Base-by-base conservation (phyloP, 75 land plant species). In the Adiantum capillusveneris region DNA sequence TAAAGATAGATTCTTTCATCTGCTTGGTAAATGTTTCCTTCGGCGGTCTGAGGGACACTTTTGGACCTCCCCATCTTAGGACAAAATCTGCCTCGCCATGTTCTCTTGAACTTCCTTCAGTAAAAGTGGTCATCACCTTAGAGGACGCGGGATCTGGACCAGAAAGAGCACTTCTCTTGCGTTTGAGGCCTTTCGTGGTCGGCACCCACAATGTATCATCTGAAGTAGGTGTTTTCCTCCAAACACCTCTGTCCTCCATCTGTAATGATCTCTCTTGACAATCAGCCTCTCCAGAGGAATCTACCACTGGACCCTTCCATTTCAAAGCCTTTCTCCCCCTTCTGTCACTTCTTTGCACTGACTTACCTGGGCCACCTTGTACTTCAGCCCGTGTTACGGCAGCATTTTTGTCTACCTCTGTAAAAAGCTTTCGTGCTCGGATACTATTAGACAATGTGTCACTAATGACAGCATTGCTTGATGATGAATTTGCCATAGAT, bases 301-400 rank as follows among this genome's bases (percentile, higher is more conserved):
- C 5, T 46, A 46, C 6, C 57, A 37, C 69, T 28, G 79, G 45
- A 58, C 56, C 60, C 53, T 66, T 79, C 65, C 74, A 57, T 62
- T 79, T 82, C 53, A 50, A 55, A 12, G 49, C 37, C 58, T 31
- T 76, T 45, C 63, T 51, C 46, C 50, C 50, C 22, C 50, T 46
- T 21, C 22, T 46, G 3, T 3, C 17, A 46, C 58, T 57, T 37
- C 25, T 30, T 2, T 45, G 44, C 53, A 52, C 63, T 63, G 58
- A 49, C 39, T 54, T 63, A 43, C 57, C 70, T 45, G 58, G 37
- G 19, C 51, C 37, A 34, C 37, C 3, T 5, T 34, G 37, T 34
- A 34, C 37, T 9, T 9, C 7, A 34, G 37, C 9, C 37, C 9
- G 37, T 34, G 37, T 34, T 9, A 34, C 3, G 9, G 37, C 9